Evolutionary conservation across 192 early-diverging fungal genomes (phyloP).

Genomic region (Coemansia sp.): DNA sequence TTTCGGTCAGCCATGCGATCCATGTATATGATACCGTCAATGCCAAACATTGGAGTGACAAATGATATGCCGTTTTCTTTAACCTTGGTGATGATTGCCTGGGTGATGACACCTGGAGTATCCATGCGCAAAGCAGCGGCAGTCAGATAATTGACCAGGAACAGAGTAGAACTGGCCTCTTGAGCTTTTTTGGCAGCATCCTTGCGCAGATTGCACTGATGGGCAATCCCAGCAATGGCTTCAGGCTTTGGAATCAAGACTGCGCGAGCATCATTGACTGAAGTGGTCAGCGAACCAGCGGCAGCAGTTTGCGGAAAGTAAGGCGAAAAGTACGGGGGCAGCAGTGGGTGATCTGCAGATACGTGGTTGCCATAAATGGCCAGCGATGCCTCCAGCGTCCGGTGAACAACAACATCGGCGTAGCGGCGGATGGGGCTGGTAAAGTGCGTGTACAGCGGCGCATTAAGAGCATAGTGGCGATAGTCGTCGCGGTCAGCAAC

Average conservation of each 20-base stretch:
- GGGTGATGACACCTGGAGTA: conserved; percentile 21
- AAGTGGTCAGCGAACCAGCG: conserved; percentile 19
- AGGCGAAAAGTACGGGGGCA: conserved; percentile 33
- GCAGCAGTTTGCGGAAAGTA: conserved; percentile 31
- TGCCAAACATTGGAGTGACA: conserved; percentile 79
- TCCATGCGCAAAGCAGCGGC: conserved; percentile 65
- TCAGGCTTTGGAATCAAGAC: conserved; percentile 23
- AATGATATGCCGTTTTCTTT: conserved; percentile 85
- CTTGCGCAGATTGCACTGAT: conserved; percentile 81
- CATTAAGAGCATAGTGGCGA: conserved; percentile 90
- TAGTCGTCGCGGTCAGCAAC: conserved; percentile 59
- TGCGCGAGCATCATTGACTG: neutral
- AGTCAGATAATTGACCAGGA: conserved; percentile 76
- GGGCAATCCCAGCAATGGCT: conserved; percentile 55
- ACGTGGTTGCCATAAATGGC: conserved; percentile 36
- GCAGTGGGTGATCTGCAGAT: conserved; percentile 36
- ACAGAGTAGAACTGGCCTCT: conserved; percentile 89
- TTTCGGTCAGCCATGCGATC: conserved; percentile 36
- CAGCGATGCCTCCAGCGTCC: conserved; percentile 63
- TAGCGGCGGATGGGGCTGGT: conserved; percentile 99
- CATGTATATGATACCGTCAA: conserved; percentile 83
- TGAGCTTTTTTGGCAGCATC: conserved; percentile 77
- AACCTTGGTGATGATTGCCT: conserved; percentile 68
- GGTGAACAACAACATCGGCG: conserved; percentile 93
- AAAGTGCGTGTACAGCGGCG: conserved; percentile 96